phyloP scores from a whole-genome alignment of 768 basidiomycete species.

The Hemileccinum impolitum region DNA sequence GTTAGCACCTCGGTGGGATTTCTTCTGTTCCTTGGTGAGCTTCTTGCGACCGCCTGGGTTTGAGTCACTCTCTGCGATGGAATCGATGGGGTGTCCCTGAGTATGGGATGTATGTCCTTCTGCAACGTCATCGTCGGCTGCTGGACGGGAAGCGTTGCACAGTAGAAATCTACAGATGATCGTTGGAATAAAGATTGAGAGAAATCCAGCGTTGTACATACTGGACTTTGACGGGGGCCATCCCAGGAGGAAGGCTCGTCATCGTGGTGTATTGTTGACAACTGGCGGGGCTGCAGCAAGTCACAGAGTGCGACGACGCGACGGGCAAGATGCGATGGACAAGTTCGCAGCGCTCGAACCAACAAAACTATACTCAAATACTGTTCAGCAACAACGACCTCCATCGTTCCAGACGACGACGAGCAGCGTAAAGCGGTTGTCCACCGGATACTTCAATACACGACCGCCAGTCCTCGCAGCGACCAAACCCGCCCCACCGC shows the following conservation, averaged over 20 bases:
- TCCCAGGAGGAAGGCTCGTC: slow-evolving; percentile 35
- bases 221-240: slow-evolving; percentile 54
- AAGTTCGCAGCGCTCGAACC: slow-evolving; percentile 87
- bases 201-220: slow-evolving; percentile 21
- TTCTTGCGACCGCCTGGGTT: slow-evolving; percentile 32
- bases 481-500: slow-evolving; percentile 29
- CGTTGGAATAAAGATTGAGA: background rate
- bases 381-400: slow-evolving; percentile 18
- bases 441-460: slow-evolving; percentile 4
- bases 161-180: slow-evolving; percentile 41
- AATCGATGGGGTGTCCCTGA: slow-evolving; percentile 13
- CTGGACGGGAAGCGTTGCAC: slow-evolving; percentile 19
- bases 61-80: slow-evolving; percentile 32
- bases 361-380: slow-evolving; percentile 46
- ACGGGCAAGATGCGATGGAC: slow-evolving; percentile 51
- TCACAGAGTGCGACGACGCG: too few relatives aligned
- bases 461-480: slow-evolving; percentile 16
- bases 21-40: slow-evolving; percentile 62
- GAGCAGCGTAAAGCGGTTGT: slow-evolving; percentile 3
- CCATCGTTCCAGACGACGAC: slow-evolving; percentile 1
- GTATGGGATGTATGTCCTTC: slow-evolving; percentile 51
- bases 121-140: slow-evolving; percentile 57
- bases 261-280: slow-evolving; percentile 3
- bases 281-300: too few relatives aligned
- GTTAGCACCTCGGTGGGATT: slow-evolving; percentile 76